Conservation (phyloP, 495 filamentous ascomycete genomes). For the Penicillium parvum region DNA sequence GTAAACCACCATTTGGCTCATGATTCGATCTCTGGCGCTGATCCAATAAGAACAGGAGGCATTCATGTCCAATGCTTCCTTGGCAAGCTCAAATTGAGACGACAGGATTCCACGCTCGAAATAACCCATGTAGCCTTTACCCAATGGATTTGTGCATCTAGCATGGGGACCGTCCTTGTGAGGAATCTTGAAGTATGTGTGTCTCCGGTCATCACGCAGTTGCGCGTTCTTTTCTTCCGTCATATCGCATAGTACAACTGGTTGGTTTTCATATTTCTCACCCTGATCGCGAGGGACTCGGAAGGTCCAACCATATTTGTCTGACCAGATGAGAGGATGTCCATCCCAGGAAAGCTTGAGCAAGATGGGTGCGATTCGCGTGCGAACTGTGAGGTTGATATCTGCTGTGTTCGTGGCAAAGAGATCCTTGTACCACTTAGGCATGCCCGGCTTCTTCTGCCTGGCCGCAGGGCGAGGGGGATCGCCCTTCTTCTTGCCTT, state of each 20-base stretch:
- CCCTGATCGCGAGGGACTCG: constrained; percentile 62
- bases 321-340: constrained; percentile 86
- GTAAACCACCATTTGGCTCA: constrained; percentile 90
- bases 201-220: constrained; percentile 60
- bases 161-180: constrained; percentile 91
- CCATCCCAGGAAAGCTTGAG: constrained; percentile 86
- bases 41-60: constrained; percentile 99
- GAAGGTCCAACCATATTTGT: constrained; percentile 90
- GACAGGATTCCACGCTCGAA: constrained; percentile 86
- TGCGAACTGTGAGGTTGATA: constrained; percentile 80
- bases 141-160: constrained; percentile 77
- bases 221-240: constrained; percentile 60
- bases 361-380: constrained; percentile 81
- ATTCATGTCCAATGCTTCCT: constrained; percentile 96
- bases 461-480: constrained; percentile 70
- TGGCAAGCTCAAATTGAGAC: constrained; percentile 83
- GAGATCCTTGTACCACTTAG: constrained; percentile 92
- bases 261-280: constrained; percentile 61
- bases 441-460: constrained; percentile 93
- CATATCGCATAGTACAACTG: constrained; percentile 71
- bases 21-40: constrained; percentile 85
- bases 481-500: constrained; percentile 80
- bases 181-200: constrained; percentile 86
- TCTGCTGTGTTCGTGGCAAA: constrained; percentile 58
- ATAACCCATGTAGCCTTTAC: constrained; percentile 83